These are phyloP conservation scores for Talaromyces sp. DNA, from an alignment of 2,329 filamentous ascomycete genomes.

Conservation along the genomic window DNA sequence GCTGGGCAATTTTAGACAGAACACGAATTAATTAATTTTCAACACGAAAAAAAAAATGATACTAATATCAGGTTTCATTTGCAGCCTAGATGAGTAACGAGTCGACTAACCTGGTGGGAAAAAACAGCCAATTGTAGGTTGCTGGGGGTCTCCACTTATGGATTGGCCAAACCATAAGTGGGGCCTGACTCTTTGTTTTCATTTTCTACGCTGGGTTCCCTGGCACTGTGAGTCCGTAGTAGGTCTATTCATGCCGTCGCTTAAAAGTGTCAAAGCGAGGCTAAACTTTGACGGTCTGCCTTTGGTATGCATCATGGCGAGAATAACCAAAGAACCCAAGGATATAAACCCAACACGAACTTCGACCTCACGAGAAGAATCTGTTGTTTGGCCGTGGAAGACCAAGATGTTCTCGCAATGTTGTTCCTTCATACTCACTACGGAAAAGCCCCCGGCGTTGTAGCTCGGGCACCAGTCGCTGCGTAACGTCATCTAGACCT, in stretches of 20 bases:
- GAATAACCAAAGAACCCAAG: background rate
- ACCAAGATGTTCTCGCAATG: conserved; percentile 51
- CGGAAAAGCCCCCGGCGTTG: conserved; percentile 49
- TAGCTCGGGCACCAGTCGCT: conserved; percentile 46
- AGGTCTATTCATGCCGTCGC: background rate
- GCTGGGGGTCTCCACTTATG: no score
- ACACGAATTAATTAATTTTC: background rate
- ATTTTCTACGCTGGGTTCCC: no score
- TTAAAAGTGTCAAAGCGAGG: background rate
- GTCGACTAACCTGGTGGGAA: no score
- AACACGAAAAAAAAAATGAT: no score
- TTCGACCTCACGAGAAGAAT: conserved; percentile 22
- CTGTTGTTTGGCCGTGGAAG: conserved; percentile 43
- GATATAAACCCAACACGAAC: background rate
- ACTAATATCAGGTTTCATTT: background rate
- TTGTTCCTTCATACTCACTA: conserved; percentile 48
- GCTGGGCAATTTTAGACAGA: background rate
- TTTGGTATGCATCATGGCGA: background rate
- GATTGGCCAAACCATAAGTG: no score
- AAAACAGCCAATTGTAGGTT: no score
- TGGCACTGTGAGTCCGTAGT: no score
- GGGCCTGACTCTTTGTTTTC: no score
- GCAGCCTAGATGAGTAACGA: no score
- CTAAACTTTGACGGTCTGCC: background rate
- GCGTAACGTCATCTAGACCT: conserved; percentile 45